Conservation (phyloP, 2,329 filamentous ascomycete species). For the Akanthomyces uredinophilus region DNA sequence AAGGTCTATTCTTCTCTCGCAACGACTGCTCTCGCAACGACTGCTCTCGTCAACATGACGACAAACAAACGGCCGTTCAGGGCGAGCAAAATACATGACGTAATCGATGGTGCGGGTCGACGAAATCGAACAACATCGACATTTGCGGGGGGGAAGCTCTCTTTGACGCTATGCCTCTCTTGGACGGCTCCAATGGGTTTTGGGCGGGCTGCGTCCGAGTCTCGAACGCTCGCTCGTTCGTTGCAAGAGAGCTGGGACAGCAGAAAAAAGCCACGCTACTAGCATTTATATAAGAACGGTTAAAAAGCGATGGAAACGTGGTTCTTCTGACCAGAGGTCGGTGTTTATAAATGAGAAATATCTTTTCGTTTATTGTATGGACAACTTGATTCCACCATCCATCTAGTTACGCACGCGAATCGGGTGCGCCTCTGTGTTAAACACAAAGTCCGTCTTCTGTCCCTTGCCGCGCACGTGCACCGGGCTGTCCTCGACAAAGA, state of each 20-base stretch:
- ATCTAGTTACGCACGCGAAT: neutral
- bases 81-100: slow-evolving; percentile 6
- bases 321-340: too few relatives aligned
- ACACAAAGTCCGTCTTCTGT: slow-evolving; percentile 37
- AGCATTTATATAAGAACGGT: too few relatives aligned
- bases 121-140: neutral
- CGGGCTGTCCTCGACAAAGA: slow-evolving; percentile 55
- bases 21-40: neutral
- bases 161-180: neutral
- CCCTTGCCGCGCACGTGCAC: slow-evolving; percentile 40
- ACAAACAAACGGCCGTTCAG: neutral
- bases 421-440: slow-evolving; percentile 47
- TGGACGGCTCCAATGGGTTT: neutral
- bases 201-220: too few relatives aligned
- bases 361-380: too few relatives aligned
- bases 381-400: neutral
- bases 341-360: too few relatives aligned
- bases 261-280: too few relatives aligned
- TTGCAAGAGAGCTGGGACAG: neutral
- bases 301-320: too few relatives aligned
- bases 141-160: slow-evolving; percentile 4
- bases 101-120: neutral
- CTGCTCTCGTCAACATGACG: neutral
- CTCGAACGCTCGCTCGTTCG: too few relatives aligned
- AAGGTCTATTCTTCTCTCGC: neutral